A percentile compares a stretch with the other conserved stretches of the same genome.
Evolutionary conservation across 306 rosid species (phyloP).

Genomic region (Castanea crenata): DNA sequence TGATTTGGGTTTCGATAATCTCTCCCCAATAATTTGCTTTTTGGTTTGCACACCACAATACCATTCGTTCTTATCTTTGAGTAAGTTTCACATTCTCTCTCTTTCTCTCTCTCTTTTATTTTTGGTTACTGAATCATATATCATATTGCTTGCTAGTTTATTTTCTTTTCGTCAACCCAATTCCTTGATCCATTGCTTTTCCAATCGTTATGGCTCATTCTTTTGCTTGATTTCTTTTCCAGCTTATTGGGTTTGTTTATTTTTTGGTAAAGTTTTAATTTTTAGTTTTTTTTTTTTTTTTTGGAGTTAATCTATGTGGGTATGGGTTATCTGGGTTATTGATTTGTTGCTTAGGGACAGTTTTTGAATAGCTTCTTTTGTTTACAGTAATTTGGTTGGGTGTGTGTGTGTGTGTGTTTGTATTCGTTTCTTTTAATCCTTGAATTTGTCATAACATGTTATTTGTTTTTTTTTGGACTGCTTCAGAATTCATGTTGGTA

Average conservation of each 20-base stretch:
- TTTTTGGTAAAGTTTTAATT: not conserved
- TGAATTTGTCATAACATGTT: not conserved
- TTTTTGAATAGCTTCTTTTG: slow-evolving; percentile 28
- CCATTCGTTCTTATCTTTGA: not conserved
- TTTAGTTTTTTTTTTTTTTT: not conserved
- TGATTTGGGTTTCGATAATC: slow-evolving; percentile 2
- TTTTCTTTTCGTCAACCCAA: slow-evolving; percentile 8
- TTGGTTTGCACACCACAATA: not conserved
- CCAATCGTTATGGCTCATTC: not conserved
- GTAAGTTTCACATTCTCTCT: not conserved
- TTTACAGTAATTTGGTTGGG: slow-evolving; percentile 13
- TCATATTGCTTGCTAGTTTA: slow-evolving; percentile 18
- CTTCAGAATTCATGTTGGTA: not conserved
- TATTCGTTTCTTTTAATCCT: slow-evolving; percentile 8
- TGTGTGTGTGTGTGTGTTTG: not conserved
- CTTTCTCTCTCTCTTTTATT: not conserved
- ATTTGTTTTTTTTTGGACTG: not conserved
- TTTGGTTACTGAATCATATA: not conserved
- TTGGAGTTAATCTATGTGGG: slow-evolving; percentile 29
- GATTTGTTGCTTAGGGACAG: slow-evolving; percentile 24
- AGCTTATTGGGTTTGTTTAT: slow-evolving; percentile 17
- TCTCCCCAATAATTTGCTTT: slow-evolving; percentile 20
- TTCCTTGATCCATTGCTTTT: not conserved
- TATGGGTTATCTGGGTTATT: slow-evolving; percentile 22
- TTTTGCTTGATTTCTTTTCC: slow-evolving; percentile 29